phyloP scores from a whole-genome alignment of 1,284 basidiomycete genomes.

The Irpex sp. region DNA sequence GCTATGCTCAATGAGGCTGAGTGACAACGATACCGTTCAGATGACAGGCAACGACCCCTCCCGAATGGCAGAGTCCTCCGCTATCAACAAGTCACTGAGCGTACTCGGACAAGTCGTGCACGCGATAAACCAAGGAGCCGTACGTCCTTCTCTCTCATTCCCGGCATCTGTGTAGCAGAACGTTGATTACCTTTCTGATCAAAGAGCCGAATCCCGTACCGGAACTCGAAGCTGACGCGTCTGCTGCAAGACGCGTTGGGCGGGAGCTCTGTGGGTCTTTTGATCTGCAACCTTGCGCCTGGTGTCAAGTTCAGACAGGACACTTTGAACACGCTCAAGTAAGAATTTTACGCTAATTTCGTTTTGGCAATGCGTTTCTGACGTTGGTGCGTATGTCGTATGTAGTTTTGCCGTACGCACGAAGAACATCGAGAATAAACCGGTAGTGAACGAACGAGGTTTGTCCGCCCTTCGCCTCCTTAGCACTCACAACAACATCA shows the following conservation, averaged over 20 bases:
- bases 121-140: slow-evolving; percentile 71
- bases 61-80: slow-evolving; percentile 78
- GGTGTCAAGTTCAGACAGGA: slow-evolving; percentile 77
- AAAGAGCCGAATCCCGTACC: slow-evolving; percentile 76
- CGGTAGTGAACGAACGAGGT: slow-evolving; percentile 72
- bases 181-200: too few relatives aligned
- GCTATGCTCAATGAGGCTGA: too few relatives aligned
- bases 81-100: slow-evolving; percentile 83
- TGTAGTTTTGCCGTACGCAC: slow-evolving; percentile 75
- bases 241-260: slow-evolving; percentile 84
- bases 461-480: background rate
- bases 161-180: too few relatives aligned
- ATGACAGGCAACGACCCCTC: slow-evolving; percentile 78
- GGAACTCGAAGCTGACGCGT: slow-evolving; percentile 79
- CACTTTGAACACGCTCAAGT: slow-evolving; percentile 84
- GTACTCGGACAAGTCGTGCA: slow-evolving; percentile 83
- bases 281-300: slow-evolving; percentile 84
- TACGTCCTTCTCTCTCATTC: slow-evolving; percentile 33
- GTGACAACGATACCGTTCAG: slow-evolving; percentile 24
- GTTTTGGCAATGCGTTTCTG: background rate
- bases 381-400: too few relatives aligned
- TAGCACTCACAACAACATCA: background rate
- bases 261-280: slow-evolving; percentile 68
- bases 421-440: slow-evolving; percentile 78
- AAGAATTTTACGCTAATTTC: slow-evolving; percentile 18